These are phyloP conservation scores for Eimeria falciformis DNA, from an alignment of 169 alveolate species.

Conservation along the genomic window DNA sequence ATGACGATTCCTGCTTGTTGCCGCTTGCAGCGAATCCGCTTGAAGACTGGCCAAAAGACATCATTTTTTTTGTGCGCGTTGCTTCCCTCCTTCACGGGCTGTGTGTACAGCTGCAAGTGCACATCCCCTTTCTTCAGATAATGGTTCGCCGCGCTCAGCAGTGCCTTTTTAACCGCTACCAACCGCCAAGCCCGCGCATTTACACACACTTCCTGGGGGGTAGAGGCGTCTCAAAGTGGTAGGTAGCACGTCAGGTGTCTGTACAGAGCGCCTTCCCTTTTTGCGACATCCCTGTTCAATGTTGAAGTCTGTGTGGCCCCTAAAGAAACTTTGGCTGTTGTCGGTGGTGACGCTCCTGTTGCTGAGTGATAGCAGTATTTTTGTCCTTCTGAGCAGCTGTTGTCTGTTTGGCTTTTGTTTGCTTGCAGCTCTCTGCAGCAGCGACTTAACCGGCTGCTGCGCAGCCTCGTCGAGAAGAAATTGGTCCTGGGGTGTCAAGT, in stretches of 20 bases:
- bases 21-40: conserved; percentile 81
- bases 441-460: conserved; percentile 75
- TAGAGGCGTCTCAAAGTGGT: conserved; percentile 63
- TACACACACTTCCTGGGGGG: conserved; percentile 71
- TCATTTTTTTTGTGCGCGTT: conserved; percentile 87
- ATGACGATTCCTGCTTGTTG: too few relatives aligned
- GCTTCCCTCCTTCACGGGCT: conserved; percentile 89
- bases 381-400: background rate
- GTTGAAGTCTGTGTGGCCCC: too few relatives aligned
- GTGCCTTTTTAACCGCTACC: conserved; percentile 77
- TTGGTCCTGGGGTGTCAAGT: conserved; percentile 82
- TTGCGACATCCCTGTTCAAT: too few relatives aligned
- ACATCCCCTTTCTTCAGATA: conserved; percentile 85
- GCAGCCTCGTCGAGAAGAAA: conserved; percentile 53
- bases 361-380: too few relatives aligned
- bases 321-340: background rate
- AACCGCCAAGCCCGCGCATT: conserved; percentile 73
- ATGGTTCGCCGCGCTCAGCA: conserved; percentile 85
- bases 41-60: conserved; percentile 89
- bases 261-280: too few relatives aligned
- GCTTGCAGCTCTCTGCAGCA: conserved; percentile 66
- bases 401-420: background rate
- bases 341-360: background rate
- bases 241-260: background rate
- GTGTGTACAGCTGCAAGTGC: conserved; percentile 85